Base-by-base conservation (phyloP, 768 basidiomycete genomes). In the Botryobasidium botryosum region DNA sequence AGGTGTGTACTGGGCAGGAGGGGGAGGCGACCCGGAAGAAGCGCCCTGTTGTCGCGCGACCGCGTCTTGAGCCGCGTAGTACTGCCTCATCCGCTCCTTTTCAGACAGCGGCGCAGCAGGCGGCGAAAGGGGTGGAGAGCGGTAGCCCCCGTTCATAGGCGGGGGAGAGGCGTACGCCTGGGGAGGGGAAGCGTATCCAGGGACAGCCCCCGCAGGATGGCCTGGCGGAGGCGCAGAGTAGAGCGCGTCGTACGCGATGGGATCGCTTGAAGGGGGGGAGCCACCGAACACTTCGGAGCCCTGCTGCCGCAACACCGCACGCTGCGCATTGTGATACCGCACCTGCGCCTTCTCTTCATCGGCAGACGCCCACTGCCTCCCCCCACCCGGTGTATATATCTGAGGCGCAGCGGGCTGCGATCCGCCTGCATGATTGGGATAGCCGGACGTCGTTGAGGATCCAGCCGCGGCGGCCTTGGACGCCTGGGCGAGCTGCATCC, bases 341-440 rank as follows among this genome's bases (percentile, higher is more conserved):
- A 84, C 55, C 20, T 76, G 76, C 2, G 71, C 77, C 55, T 85
- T 85, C 60, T 86, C 83, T 55, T 80, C 70, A 49, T 75, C 77
- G 0, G 81, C 81, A 17, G 74, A 71, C 27, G 62, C 60, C 53
- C 73, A 79, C 25, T 69, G 23, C 28, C n/a, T n/a, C n/a, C n/a
- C n/a, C n/a, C n/a, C n/a, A n/a, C n/a, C n/a, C n/a, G n/a, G n/a
- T n/a, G n/a, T n/a, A n/a, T n/a, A n/a, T n/a, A n/a, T n/a, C n/a
- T 57, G 47, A 29, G 52, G 26, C 4, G 62, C 47, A 33, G 55
- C 21, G 27, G 63, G 50, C 21, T 45, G 40, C 8, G 8, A 33
- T 8, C 31, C 31, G 31, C 31, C 31, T 15, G 49, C 20, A 10
- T 28, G 18, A n/a, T 27, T 27, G 15, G 43, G 43, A 12, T 27